Evolutionary conservation across 192 early-diverging fungal species (phyloP).

Genomic region (Jimgerdemannia lactiflua): DNA sequence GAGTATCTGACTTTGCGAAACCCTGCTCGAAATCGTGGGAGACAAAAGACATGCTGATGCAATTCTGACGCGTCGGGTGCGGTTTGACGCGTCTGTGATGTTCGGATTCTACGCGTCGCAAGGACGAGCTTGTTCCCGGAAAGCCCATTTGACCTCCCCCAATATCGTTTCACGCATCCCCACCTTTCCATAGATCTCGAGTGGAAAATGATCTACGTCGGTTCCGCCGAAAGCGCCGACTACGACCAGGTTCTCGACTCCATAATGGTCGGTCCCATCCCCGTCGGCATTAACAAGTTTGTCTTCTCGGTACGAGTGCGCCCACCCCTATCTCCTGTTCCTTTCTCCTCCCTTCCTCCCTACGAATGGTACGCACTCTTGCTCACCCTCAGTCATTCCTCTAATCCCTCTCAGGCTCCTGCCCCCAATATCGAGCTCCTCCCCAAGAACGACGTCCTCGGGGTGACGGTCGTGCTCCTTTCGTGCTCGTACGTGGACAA

Average conservation of each 20-base stretch:
- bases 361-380: neutral
- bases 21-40: neutral
- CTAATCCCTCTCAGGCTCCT: slow-evolving; percentile 44
- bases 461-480: slow-evolving; percentile 89
- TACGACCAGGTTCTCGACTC: slow-evolving; percentile 95
- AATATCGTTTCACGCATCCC: neutral
- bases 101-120: neutral
- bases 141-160: neutral
- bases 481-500: slow-evolving; percentile 85
- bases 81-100: neutral
- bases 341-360: slow-evolving; percentile 1
- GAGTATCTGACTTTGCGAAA: no score
- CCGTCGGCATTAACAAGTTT: slow-evolving; percentile 93
- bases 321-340: neutral
- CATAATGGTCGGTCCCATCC: slow-evolving; percentile 94
- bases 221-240: slow-evolving; percentile 76
- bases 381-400: neutral
- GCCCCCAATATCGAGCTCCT: slow-evolving; percentile 74
- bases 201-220: slow-evolving; percentile 97
- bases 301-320: slow-evolving; percentile 68
- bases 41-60: neutral
- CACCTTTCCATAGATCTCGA: slow-evolving; percentile 74
- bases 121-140: neutral
- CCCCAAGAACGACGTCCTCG: slow-evolving; percentile 78
- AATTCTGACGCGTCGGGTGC: neutral